Evolutionary conservation across 2,329 filamentous ascomycete genomes (phyloP).

Genomic region (Fonsecaea erecta): DNA sequence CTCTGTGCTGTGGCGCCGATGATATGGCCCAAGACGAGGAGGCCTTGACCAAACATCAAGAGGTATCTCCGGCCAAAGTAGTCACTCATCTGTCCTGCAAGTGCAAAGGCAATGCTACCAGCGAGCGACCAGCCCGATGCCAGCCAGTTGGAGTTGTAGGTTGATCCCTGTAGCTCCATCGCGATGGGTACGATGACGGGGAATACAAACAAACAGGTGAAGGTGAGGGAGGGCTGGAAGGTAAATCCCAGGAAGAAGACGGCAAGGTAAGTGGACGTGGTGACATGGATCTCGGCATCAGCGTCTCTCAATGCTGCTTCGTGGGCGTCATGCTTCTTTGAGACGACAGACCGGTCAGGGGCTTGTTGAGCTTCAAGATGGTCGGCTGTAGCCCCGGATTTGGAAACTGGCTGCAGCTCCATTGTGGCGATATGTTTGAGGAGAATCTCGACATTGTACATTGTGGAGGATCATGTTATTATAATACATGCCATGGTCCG

Average conservation of each 20-base stretch:
- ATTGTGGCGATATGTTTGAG: background rate
- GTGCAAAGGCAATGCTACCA: conserved; percentile 8
- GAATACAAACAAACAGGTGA: conserved; percentile 1
- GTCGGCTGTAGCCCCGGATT: background rate
- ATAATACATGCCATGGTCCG: background rate
- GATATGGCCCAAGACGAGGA: conserved; percentile 14
- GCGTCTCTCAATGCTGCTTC: conserved; percentile 11
- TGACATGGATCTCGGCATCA: background rate
- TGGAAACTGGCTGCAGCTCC: background rate
- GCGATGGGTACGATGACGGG: conserved; percentile 4
- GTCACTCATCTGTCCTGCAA: conserved; percentile 19
- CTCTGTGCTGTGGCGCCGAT: conserved; percentile 13
- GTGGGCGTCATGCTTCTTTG: conserved; percentile 2
- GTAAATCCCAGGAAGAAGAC: conserved; percentile 20
- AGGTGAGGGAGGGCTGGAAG: conserved; percentile 4
- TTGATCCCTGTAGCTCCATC: conserved; percentile 1
- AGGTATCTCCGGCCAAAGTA: conserved; percentile 10
- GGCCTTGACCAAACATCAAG: conserved; percentile 1
- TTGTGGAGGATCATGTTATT: background rate
- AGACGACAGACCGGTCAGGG: background rate
- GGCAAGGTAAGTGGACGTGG: conserved; percentile 1
- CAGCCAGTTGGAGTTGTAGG: conserved; percentile 15
- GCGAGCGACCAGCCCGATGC: conserved; percentile 13
- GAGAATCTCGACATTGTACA: background rate
- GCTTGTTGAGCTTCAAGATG: background rate